Percentiles rank a stretch among this genome's conserved stretches.
phyloP scores from a whole-genome alignment of 78 protist genomes.

The Speleostelium caveatum region DNA sequence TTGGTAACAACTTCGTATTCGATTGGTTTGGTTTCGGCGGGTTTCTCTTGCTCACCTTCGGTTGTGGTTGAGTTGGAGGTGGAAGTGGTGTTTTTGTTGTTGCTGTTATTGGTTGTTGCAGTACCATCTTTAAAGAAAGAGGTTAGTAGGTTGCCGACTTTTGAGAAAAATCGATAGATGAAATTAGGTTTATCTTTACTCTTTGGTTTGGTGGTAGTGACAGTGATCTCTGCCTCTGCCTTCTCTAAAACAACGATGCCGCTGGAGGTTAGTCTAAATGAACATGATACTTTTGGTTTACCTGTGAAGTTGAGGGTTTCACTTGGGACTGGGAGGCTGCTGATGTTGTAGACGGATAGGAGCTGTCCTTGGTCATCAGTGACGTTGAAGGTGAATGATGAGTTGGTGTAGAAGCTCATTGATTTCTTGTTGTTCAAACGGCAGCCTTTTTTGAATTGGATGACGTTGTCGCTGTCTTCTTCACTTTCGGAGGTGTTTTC shows the following conservation, averaged over 20 bases:
- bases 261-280: slow-evolving; percentile 37
- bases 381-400: slow-evolving; percentile 18
- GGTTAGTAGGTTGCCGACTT: neutral
- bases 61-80: neutral
- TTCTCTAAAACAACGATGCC: slow-evolving; percentile 73
- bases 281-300: slow-evolving; percentile 62
- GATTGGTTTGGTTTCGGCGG: neutral
- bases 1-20: slow-evolving; percentile 5
- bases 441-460: slow-evolving; percentile 30
- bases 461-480: neutral
- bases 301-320: slow-evolving; percentile 66
- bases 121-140: slow-evolving; percentile 14
- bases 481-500: neutral
- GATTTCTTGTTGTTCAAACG: slow-evolving; percentile 58
- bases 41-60: neutral
- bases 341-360: slow-evolving; percentile 3
- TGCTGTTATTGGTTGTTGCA: neutral
- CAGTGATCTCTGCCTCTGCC: slow-evolving; percentile 84
- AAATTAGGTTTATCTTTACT: neutral
- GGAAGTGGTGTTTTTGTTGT: neutral
- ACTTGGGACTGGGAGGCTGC: slow-evolving; percentile 18
- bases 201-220: slow-evolving; percentile 12
- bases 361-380: neutral
- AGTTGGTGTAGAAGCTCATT: slow-evolving; percentile 42
- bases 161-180: neutral